Conservation (phyloP, 208 protist species). For the Leishmania guyanensis region DNA sequence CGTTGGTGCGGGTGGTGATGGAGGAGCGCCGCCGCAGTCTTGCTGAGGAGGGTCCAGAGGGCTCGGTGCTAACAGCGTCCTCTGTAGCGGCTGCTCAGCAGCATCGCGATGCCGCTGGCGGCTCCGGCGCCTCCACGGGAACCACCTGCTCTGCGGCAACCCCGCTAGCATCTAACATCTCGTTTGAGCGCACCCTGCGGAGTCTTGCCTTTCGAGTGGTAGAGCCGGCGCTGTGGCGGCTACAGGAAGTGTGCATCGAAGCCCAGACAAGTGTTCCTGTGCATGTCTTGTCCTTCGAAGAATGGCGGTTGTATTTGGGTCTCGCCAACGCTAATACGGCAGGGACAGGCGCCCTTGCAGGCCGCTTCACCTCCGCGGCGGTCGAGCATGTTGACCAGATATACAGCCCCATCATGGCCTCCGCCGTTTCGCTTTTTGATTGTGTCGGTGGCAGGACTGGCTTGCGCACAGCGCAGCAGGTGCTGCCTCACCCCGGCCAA, state of each 20-base stretch:
- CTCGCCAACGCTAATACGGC: background rate
- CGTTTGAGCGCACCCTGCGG: constrained; percentile 45
- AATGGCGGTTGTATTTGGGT: constrained; percentile 15
- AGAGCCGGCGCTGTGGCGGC: constrained; percentile 63
- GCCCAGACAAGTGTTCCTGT: constrained; percentile 4
- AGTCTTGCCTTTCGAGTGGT: constrained; percentile 79
- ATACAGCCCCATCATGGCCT: constrained; percentile 14
- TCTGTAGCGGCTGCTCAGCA: constrained; percentile 25
- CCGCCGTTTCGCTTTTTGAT: constrained; percentile 14
- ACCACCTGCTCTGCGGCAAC: background rate
- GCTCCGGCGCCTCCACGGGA: background rate
- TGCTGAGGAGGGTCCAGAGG: constrained; percentile 60
- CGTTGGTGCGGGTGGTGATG: constrained; percentile 79
- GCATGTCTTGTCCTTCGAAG: constrained; percentile 19
- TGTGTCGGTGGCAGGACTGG: constrained; percentile 32
- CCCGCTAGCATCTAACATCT: background rate
- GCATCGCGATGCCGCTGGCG: background rate
- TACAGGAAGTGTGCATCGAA: constrained; percentile 43
- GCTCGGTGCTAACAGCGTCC: constrained; percentile 62
- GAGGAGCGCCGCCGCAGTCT: constrained; percentile 73
- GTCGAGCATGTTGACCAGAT: background rate
- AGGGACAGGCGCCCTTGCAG: background rate
- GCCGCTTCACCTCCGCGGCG: background rate
- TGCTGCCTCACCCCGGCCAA: constrained; percentile 49
- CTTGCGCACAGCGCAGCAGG: constrained; percentile 53